A percentile compares a stretch with the other conserved stretches of the same genome.
These are phyloP conservation scores for Eremochloa ophiuroides DNA, from an alignment of 176 grass and related monocot species.

Conservation along the genomic window DNA sequence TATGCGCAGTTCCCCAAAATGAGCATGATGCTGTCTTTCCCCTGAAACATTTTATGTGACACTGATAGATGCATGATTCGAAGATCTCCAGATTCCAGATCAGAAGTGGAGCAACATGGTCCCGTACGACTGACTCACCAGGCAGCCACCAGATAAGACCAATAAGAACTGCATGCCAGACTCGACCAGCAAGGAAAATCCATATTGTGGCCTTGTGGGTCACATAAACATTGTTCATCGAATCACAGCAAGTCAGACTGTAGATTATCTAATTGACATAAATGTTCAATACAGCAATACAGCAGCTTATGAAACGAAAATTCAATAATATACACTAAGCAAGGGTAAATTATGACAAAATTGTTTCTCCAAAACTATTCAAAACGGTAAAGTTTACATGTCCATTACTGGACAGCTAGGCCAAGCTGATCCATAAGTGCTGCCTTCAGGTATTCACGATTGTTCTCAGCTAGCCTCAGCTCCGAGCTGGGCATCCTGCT, in stretches of 20 bases:
- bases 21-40: neutral
- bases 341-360: constrained; percentile 39
- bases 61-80: neutral
- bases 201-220: neutral
- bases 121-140: neutral
- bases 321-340: constrained; percentile 4
- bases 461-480: neutral
- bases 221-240: neutral
- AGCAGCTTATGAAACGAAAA: neutral
- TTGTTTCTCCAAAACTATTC: constrained; percentile 5
- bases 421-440: neutral
- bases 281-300: constrained; percentile 19
- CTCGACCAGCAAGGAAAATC: neutral
- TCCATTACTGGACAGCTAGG: constrained; percentile 20
- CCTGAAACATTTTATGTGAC: neutral
- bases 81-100: neutral
- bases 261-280: constrained; percentile 5
- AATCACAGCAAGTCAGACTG: neutral
- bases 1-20: neutral
- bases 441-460: constrained; percentile 9
- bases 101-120: neutral
- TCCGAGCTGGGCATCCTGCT: constrained; percentile 13
- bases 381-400: constrained; percentile 28
- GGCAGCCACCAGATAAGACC: neutral
- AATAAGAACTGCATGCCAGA: neutral